phyloP scores from a whole-genome alignment of 2,329 filamentous ascomycete genomes.

The Lasiodiplodia hormozganensis region DNA sequence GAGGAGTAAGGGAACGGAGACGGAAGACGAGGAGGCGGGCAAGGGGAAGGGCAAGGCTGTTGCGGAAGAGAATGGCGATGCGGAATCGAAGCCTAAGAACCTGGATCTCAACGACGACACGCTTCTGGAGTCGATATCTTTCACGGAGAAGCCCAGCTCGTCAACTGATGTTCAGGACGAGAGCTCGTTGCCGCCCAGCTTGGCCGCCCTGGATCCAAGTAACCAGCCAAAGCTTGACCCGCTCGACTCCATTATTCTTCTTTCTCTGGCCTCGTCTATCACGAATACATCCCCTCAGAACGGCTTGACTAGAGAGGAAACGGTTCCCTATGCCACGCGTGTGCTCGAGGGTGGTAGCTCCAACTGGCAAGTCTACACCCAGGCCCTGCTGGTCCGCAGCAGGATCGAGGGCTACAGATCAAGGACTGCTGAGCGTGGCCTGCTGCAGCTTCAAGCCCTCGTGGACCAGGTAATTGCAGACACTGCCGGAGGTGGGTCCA shows the following conservation, averaged over 20 bases:
- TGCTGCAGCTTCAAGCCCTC: conserved; percentile 91
- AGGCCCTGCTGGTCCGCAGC: conserved; percentile 87
- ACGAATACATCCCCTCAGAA: conserved; percentile 88
- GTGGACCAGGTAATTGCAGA: conserved; percentile 95
- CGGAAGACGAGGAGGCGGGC: conserved; percentile 27
- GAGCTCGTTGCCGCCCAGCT: conserved; percentile 62
- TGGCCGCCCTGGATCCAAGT: conserved; percentile 74
- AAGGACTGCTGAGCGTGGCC: conserved; percentile 84
- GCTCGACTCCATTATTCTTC: conserved; percentile 87
- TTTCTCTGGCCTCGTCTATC: conserved; percentile 80
- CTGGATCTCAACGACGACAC: conserved; percentile 91
- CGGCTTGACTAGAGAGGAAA: conserved; percentile 89
- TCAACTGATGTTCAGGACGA: conserved; percentile 53
- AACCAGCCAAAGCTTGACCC: conserved; percentile 82
- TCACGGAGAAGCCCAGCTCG: conserved; percentile 63
- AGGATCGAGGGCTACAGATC: conserved; percentile 88
- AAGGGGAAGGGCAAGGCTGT: conserved; percentile 28
- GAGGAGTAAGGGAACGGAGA: conserved; percentile 64
- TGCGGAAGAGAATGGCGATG: conserved; percentile 27
- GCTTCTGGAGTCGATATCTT: conserved; percentile 84
- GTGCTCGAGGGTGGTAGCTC: conserved; percentile 88
- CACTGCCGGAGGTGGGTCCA: conserved; percentile 59
- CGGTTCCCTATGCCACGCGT: conserved; percentile 86
- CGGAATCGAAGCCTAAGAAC: conserved; percentile 64
- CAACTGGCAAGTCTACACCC: conserved; percentile 98